Base-by-base conservation (phyloP, 1,139 yeast species). In the Taphrina confusa region DNA sequence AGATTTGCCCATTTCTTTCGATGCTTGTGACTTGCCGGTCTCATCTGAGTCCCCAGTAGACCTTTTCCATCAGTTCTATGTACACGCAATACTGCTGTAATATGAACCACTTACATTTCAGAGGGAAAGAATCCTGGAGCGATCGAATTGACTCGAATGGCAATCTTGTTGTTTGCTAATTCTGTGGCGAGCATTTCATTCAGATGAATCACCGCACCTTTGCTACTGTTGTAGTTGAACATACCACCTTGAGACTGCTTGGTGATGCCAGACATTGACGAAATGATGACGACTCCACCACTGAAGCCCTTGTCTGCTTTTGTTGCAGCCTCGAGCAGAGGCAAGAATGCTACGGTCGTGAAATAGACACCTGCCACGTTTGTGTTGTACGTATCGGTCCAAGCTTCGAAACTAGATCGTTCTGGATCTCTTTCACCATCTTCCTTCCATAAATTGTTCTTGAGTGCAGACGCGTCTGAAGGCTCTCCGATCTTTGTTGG, bases 221-320 rank as follows among this genome's bases (percentile, higher is more conserved):
- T 65, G 49, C 64, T 44, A 27, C 57, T 64, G 40, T 50, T 62
- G 57, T 65, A 65, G 12, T 63, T 80, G 61, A 81, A 76, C 72
- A 82, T 86, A 60, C 81, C 80, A 4, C 52, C 52, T 71, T 82
- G 83, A 22, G 57, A 86, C 86, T 49, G 44, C 57, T 57, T 57
- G 30, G 57, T 57, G 22, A 57, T 28, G 20, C 61, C 61, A 31
- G 61, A 57, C 47, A 57, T 57, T 34, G 57, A 49, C 6, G 57
- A 31, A 20, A 50, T 57, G 37, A 37, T 57, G 50, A 49, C 50
- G 23, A 57, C 40, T 5, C 30, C 28, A n/a, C 50, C 42, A 40
- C 49, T 34, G 50, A 49, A 57, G 20, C 61, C 61, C 22, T 39
- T 42, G 25, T 49, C 40, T 18, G 47, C 22, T 23, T 57, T 44